Base-by-base conservation (phyloP, 2,329 filamentous ascomycete genomes). In the Cladophialophora carrionii region DNA sequence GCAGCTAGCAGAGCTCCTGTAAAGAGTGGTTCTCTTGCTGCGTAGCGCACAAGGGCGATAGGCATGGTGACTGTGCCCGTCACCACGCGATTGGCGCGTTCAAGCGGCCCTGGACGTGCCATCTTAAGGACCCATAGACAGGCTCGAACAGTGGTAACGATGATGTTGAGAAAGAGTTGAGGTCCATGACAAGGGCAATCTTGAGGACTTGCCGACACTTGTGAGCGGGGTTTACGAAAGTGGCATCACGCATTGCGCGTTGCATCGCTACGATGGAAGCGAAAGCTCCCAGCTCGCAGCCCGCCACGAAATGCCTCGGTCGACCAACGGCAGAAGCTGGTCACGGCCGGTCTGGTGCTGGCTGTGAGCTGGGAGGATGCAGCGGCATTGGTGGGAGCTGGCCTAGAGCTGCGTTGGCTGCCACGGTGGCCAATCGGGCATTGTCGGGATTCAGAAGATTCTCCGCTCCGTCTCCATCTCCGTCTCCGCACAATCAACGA, bases 1-100 rank as follows among this genome's bases (percentile, higher is more conserved):
- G 62, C 57, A 55, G 55, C 62, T 4, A 72, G 66, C 24, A 71
- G 41, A 14, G 68, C 61, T 6, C 68, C 69, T 0, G 68, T 69
- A 12, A 71, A 8, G 9, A 71, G 41, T 8, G 70, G 70, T 46
- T 72, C 69, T 20, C 61, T 57, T 20, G 64, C 61, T 3, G 60
- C 57, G 48, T 66, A 63, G 29, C 57, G 52, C 26, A 64, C 32
- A 3, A 68, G 54, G 10, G 26, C 51, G 34, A 69, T 31, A 31
- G 70, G 70, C 14, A 69, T 51, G 10, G 65, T 59, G 48, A 67
- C 20, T 14, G 52, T 32, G 34, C 55, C 24, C 12, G 26, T 49
- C 8, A 59, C 62, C 14, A 56, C 56, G 26, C 52, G 59, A 46
- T 37, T 63, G 32, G 48, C 54, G 59, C 64, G 67, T 20, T 65